phyloP scores from a whole-genome alignment of 805 yeast genomes.

The Ogataea glucozyma region DNA sequence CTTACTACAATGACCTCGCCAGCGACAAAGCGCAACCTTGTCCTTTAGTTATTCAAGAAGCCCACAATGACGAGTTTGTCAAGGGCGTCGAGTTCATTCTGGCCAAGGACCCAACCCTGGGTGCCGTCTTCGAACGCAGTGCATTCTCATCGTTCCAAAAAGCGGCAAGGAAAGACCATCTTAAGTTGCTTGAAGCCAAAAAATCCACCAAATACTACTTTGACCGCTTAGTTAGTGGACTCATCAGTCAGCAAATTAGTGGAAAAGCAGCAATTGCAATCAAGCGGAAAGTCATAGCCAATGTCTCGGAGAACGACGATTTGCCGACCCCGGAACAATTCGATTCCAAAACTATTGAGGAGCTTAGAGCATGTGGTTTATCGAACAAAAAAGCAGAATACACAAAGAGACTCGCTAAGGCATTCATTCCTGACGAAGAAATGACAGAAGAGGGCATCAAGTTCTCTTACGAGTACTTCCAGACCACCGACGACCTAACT shows the following conservation, averaged over 20 bases:
- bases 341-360: constrained; percentile 42
- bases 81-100: constrained; percentile 29
- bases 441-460: constrained; percentile 18
- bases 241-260: constrained; percentile 73
- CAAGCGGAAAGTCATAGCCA: constrained; percentile 36
- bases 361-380: constrained; percentile 64
- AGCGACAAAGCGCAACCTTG: not conserved
- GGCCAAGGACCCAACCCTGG: constrained; percentile 28
- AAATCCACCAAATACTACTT: constrained; percentile 37
- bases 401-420: constrained; percentile 52
- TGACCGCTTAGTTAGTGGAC: constrained; percentile 44
- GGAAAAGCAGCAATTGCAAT: constrained; percentile 81
- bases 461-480: constrained; percentile 21
- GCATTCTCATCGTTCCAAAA: constrained; percentile 15
- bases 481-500: constrained; percentile 16
- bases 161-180: not conserved
- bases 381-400: constrained; percentile 69
- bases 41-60: not conserved
- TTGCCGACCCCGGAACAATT: constrained; percentile 58
- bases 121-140: not conserved
- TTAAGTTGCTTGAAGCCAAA: constrained; percentile 5
- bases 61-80: constrained; percentile 25
- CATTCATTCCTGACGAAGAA: constrained; percentile 40
- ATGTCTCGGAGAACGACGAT: constrained; percentile 16
- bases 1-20: not conserved